Conservation (phyloP, 352 stramenopile genomes). For the Salisapilia sapeloensis region DNA sequence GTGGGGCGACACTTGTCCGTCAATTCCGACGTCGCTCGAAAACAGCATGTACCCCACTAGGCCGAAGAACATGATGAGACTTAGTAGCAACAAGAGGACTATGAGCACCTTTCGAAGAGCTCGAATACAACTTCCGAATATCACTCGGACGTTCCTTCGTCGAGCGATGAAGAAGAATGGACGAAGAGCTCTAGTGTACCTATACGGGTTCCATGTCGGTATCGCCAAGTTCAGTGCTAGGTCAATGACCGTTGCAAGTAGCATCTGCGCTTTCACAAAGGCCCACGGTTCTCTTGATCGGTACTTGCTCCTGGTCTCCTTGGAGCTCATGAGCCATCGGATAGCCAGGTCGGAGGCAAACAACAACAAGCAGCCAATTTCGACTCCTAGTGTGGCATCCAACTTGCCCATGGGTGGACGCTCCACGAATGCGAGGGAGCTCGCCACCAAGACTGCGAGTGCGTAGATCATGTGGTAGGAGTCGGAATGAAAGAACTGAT, state of each 20-base stretch:
- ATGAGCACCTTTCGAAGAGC: slow-evolving; percentile 54
- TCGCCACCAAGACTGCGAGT: slow-evolving; percentile 42
- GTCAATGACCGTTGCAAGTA: slow-evolving; percentile 35
- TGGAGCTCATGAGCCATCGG: slow-evolving; percentile 73
- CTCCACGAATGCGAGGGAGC: slow-evolving; percentile 46
- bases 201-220: slow-evolving; percentile 32
- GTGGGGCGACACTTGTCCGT: slow-evolving; percentile 24
- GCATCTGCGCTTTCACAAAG: slow-evolving; percentile 34
- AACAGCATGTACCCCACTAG: slow-evolving; percentile 63
- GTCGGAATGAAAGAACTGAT: slow-evolving; percentile 56
- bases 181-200: slow-evolving; percentile 41
- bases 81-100: slow-evolving; percentile 48
- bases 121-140: slow-evolving; percentile 68
- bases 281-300: slow-evolving; percentile 59
- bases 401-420: slow-evolving; percentile 18
- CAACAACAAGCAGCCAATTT: slow-evolving; percentile 41
- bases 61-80: slow-evolving; percentile 65
- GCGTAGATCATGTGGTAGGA: slow-evolving; percentile 60
- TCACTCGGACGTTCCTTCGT: slow-evolving; percentile 67
- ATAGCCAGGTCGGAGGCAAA: slow-evolving; percentile 50
- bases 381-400: slow-evolving; percentile 38
- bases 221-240: slow-evolving; percentile 25
- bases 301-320: slow-evolving; percentile 61
- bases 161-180: slow-evolving; percentile 71
- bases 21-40: slow-evolving; percentile 45